Evolutionary conservation across 1,284 basidiomycete species (phyloP).

Genomic region (Violaceomyces palustris): DNA sequence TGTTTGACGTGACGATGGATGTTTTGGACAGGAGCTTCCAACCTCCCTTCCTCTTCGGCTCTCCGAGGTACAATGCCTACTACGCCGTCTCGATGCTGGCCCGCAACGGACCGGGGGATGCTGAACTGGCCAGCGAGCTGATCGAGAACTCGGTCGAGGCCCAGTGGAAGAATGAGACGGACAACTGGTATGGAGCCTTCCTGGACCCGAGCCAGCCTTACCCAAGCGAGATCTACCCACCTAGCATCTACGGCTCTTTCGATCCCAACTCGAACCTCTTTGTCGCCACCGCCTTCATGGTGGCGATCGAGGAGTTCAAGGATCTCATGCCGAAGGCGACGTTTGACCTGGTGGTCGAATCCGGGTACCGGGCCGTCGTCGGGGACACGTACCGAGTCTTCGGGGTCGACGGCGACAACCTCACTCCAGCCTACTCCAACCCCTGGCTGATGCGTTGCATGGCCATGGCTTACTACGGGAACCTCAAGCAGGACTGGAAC

Average conservation of each 20-base stretch:
- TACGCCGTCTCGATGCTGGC: constrained; percentile 17
- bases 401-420: constrained; percentile 12
- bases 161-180: constrained; percentile 8
- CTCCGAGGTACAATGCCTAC: constrained; percentile 18
- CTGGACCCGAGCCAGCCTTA: constrained; percentile 12
- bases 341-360: constrained; percentile 10
- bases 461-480: constrained; percentile 19
- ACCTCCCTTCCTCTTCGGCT: constrained; percentile 14
- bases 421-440: constrained; percentile 17
- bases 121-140: constrained; percentile 9
- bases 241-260: constrained; percentile 19
- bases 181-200: constrained; percentile 23
- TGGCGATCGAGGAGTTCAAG: constrained; percentile 13
- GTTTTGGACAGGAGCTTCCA: constrained; percentile 15
- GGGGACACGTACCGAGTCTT: constrained; percentile 21
- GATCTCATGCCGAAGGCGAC: constrained; percentile 12
- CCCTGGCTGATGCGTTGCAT: constrained; percentile 23
- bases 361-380: constrained; percentile 14
- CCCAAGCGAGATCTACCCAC: constrained; percentile 12
- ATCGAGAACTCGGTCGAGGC: constrained; percentile 13
- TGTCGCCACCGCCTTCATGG: constrained; percentile 19
- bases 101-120: constrained; percentile 15
- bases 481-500: constrained; percentile 17
- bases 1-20: constrained; percentile 6
- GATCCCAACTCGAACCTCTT: constrained; percentile 23